Conservation (phyloP, 2,329 filamentous ascomycete species). For the Fusarium circinatum region DNA sequence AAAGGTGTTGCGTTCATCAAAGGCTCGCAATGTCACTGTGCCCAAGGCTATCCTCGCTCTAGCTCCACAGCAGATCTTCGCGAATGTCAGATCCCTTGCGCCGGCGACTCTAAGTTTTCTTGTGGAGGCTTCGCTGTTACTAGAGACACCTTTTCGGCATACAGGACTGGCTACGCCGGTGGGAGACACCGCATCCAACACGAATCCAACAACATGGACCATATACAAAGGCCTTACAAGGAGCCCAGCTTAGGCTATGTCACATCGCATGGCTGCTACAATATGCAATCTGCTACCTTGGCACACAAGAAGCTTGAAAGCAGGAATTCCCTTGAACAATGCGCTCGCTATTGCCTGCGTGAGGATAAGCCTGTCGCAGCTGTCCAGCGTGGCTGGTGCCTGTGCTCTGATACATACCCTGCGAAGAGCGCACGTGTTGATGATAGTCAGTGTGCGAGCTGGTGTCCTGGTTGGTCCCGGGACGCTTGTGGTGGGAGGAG, state of each 20-base stretch:
- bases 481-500: not conserved
- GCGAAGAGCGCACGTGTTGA: not conserved
- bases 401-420: constrained; percentile 11
- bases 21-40: not conserved
- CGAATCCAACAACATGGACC: not conserved
- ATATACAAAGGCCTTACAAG: not conserved
- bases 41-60: not conserved
- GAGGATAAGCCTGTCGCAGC: not conserved
- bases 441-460: not conserved
- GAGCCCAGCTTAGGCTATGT: rapidly evolving
- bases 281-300: not conserved
- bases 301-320: too few species aligned
- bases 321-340: not conserved
- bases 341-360: not conserved
- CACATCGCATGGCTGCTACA: constrained; percentile 15
- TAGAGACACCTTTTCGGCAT: not conserved
- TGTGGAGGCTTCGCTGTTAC: not conserved
- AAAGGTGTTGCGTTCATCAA: not conserved
- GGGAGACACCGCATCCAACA: not conserved
- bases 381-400: not conserved
- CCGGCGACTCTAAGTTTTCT: not conserved
- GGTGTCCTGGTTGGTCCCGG: not conserved
- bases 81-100: not conserved
- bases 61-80: not conserved
- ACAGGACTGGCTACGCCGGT: not conserved